A percentile compares a stretch with the other conserved stretches of the same genome.
Conservation (phyloP, 495 filamentous ascomycete genomes). For the Entonaema liquescens region DNA sequence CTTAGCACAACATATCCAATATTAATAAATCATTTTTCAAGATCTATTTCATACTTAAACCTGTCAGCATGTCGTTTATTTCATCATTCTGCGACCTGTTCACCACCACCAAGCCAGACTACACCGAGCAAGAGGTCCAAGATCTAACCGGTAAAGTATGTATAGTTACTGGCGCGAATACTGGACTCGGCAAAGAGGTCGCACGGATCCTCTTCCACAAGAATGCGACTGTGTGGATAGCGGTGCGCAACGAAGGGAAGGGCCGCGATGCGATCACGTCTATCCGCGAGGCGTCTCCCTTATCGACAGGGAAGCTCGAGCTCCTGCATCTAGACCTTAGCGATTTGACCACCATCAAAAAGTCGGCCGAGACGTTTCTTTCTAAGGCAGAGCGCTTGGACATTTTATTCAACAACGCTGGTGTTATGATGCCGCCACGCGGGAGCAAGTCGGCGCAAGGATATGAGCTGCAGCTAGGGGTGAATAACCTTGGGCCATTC, state of each 20-base stretch:
- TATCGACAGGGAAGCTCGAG: constrained; percentile 42
- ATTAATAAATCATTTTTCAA: not conserved
- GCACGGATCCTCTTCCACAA: constrained; percentile 55
- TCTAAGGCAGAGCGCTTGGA: constrained; percentile 38
- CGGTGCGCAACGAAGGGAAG: constrained; percentile 55
- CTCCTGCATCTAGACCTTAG: constrained; percentile 43
- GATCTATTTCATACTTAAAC: not conserved
- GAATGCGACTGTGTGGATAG: constrained; percentile 62
- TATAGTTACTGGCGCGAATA: constrained; percentile 61
- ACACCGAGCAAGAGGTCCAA: constrained; percentile 45
- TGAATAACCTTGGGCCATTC: constrained; percentile 53
- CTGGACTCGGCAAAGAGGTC: constrained; percentile 59
- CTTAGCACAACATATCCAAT: too few relatives aligned
- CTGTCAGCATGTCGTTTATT: constrained; percentile 20
- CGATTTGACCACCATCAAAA: constrained; percentile 41
- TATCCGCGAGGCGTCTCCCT: constrained; percentile 40
- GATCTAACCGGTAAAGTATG: constrained; percentile 46
- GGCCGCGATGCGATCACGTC: constrained; percentile 42
- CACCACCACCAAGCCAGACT: constrained; percentile 42
- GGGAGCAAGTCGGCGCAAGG: constrained; percentile 49
- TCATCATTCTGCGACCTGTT: constrained; percentile 29
- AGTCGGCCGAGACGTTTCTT: constrained; percentile 37
- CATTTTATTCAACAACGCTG: constrained; percentile 47
- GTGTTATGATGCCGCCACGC: constrained; percentile 41
- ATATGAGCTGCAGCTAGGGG: constrained; percentile 51